phyloP scores from a whole-genome alignment of 2,329 filamentous ascomycete species.

The Byssochlamys sp. region DNA sequence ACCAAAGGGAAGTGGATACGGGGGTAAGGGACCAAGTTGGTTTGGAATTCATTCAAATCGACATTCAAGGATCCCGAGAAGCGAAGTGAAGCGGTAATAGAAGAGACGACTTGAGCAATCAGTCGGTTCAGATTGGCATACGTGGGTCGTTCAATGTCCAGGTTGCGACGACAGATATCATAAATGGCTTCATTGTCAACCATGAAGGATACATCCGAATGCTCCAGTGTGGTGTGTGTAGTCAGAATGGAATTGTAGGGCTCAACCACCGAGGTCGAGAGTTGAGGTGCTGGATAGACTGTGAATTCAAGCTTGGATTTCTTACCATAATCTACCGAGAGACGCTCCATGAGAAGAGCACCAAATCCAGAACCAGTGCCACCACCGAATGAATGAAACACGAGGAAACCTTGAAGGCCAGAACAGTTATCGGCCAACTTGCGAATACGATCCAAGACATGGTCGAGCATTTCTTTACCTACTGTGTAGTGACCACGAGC shows the following conservation, averaged over 20 bases:
- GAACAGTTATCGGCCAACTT: constrained; percentile 96
- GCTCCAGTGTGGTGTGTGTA: constrained; percentile 96
- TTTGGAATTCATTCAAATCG: constrained; percentile 99
- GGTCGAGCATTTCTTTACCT: constrained; percentile 97
- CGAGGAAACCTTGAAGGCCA: constrained; percentile 95
- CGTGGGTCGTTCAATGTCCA: constrained; percentile 92
- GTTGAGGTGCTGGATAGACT: constrained; percentile 95
- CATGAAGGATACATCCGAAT: constrained; percentile 99
- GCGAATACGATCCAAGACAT: constrained; percentile 93
- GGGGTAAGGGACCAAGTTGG: constrained; percentile 96
- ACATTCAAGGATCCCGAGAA: constrained; percentile 99
- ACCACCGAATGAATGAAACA: constrained; percentile 99
- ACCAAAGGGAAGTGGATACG: constrained; percentile 99
- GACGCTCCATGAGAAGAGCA: constrained; percentile 94
- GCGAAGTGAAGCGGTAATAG: constrained; percentile 93
- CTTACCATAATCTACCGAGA: constrained; percentile 98
- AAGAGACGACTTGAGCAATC: constrained; percentile 97
- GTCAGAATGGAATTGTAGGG: constrained; percentile 99
- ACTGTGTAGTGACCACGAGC: constrained; percentile 99
- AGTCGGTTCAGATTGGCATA: constrained; percentile 98
- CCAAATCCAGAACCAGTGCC: constrained; percentile 98
- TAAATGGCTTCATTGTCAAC: constrained; percentile 99
- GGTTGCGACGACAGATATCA: constrained; percentile 96
- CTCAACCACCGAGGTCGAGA: constrained; percentile 94
- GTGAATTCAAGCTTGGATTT: constrained; percentile 99